Evolutionary conservation across 306 rosid genomes (phyloP), one percentile per base, ranked within the genome.

Genomic region (Begonia masoniana): DNA sequence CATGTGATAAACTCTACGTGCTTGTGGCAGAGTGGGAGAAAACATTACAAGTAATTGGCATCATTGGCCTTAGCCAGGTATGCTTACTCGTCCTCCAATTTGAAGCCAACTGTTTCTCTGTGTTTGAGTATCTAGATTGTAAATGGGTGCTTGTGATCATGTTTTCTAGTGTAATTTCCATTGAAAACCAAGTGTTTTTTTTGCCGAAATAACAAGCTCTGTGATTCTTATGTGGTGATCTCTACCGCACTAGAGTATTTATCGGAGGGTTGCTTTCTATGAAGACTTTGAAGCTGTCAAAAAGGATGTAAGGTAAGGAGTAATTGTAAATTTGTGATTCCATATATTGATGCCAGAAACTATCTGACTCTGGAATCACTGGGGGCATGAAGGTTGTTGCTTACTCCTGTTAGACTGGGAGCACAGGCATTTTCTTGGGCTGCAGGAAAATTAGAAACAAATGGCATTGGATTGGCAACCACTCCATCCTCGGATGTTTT

Each of bases 401-500:
- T 91, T 62, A 62, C 70, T 58, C 97, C 94, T 13, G 71, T 78
- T 57, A 78, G 62, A 68, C 45, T 75, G 55, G 97, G 96, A 71
- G 78, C 81, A 59, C 74, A 69, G 75, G 94, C 88, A 49, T 66
- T 85, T 55, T 55, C 92, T 10, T 91, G 97, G 97, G 87, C 87
- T 55, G 87, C 97, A n/a, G 92, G 82, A 51, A 81, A 85, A 72
- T 51, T 83, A 58, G 97, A 83, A 60, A 74, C 91, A 4, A 91
- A 85, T 41, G 62, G 94, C 60, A 47, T 74, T 36, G 97, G 97
- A 50, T 65, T 91, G 41, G 92, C 96, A 12, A 91, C 97, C 13
- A 82, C 97, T 46, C 97, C 97, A 15, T 91, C 97, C n/a, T 55
- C 68, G 15, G 96, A 78, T 75, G 97, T 91, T 12, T 68, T 85